A percentile compares a stretch with the other conserved stretches of the same genome.
These are phyloP conservation scores for Fomitopsis serialis DNA, from an alignment of 768 basidiomycete species.

Conservation along the genomic window DNA sequence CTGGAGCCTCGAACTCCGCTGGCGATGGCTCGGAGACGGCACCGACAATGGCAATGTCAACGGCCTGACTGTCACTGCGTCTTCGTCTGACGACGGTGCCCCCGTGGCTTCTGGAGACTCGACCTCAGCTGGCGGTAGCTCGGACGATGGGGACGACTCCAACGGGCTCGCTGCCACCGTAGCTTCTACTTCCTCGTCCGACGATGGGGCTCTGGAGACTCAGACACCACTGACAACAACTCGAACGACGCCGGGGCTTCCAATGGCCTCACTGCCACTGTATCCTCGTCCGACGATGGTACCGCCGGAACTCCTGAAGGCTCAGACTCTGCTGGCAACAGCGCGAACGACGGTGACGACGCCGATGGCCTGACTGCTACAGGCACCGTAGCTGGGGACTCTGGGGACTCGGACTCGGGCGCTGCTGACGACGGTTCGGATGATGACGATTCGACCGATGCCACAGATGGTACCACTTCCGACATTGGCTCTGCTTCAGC, in stretches of 20 bases:
- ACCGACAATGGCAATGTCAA: too few species aligned
- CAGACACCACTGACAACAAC: not conserved
- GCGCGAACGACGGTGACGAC: not conserved
- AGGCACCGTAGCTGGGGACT: not conserved
- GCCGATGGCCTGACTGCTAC: not conserved
- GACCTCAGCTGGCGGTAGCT: not conserved
- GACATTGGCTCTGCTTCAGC: not conserved
- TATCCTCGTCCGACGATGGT: not conserved
- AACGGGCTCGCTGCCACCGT: not conserved
- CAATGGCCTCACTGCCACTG: not conserved
- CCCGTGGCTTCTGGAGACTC: not conserved
- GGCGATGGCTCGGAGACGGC: too few species aligned
- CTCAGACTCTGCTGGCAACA: not conserved
- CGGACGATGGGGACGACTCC: not conserved
- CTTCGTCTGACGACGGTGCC: not conserved
- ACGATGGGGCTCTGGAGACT: too few species aligned
- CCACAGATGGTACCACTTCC: not conserved
- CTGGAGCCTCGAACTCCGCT: not conserved
- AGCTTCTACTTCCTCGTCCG: not conserved
- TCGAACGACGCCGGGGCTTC: not conserved
- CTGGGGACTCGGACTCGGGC: not conserved
- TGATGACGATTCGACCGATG: not conserved
- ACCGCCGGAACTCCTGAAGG: too few species aligned
- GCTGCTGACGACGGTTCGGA: not conserved
- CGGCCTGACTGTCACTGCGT: too few species aligned